Evolutionary conservation across 2,329 filamentous ascomycete genomes (phyloP), one percentile per base, ranked within the genome.

Genomic region (Penicillium frequentans): DNA sequence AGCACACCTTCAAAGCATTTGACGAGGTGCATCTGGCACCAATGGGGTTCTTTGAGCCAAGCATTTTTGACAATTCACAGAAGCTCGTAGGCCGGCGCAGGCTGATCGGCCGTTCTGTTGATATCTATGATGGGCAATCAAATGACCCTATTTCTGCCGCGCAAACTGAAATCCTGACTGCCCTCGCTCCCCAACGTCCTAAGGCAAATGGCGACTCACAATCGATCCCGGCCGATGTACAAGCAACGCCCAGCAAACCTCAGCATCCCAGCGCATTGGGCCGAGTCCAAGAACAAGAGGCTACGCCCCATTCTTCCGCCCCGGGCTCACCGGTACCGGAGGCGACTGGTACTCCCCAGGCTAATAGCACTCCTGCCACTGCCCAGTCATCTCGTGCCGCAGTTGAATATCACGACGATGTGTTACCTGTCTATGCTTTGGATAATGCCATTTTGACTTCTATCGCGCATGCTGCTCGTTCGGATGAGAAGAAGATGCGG

Each of bases 1-100:
- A 96, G 75, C 98, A 96, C 75, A 86, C 87, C 42, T 98, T 97
- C 82, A 98, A 98, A 80, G 93, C 90, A 1, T 99, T 98, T 69
- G 95, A 99, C 65, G 95, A 98, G 74, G 90, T 96, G 23, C 90
- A 96, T 65, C 82, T 99, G n/a, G 90, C 95, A 0, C 90, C 93
- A 1, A 91, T 96, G 88, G 93, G 92, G n/a, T 90, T 93, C 68
- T 97, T 96, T 73, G 90, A 93, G 58, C 93, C 95, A 0, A 80
- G 84, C 2, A 89, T 97, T 54, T 96, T 98, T 65, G 91, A 96
- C 70, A 89, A 92, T 66, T 86, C 83, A 27, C 77, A 84, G 35
- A 99, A 99, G 78, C 83, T 98, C 11, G 79, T 82, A 21, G 88
- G 90, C 43, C 86, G 93, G 49, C 86, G 91, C 63, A 92, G 89